Base-by-base conservation (phyloP, 108 stramenopile genomes). In the Cyclotella sp. region DNA sequence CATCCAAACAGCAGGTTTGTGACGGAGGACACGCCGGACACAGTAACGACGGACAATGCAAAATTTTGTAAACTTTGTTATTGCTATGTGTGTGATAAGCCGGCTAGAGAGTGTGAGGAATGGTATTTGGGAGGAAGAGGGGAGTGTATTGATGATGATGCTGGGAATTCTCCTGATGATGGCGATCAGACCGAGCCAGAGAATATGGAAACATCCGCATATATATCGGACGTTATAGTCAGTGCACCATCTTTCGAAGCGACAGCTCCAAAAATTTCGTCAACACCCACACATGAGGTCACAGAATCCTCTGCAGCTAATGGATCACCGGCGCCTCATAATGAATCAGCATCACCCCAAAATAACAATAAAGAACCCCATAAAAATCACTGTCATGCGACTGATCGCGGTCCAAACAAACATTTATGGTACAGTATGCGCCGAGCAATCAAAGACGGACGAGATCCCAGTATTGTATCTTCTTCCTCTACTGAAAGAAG, bases 341-440 rank as follows among this genome's bases (percentile, higher is more conserved):
- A 63, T 63, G 40, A 3, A 15, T 34, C 34, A 34, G 6, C 2
- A 34, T 34, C 34, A 5, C 34, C 2, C 4, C 34, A 6, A 2
- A 34, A 34, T 2, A 28, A 58, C 26, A 58, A 58, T 21, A 6
- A 58, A 21, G 3, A 13, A 58, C 57, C 27, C 39, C 12, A 63
- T 12, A 63, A 63, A 19, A 63, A 63, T 21, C 61, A 63, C 61
- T 63, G 61, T 41, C 61, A 63, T 1, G 61, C 61, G 8, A 42
- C 30, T 9, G 61, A 63, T 42, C 7, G 39, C 14, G 61, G 61
- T 13, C 40, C 61, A 7, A 39, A 15, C 61, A 63, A 41, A 39
- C 9, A 41, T 14, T 21, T 63, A 1, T 63, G 61, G 61, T 34
- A 41, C 28, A 63, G 40, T n/a, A 63, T 63, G 61, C 30, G 61